Evolutionary conservation across 2,329 filamentous ascomycete genomes (phyloP).

Genomic region (Hypoxylon sp.): DNA sequence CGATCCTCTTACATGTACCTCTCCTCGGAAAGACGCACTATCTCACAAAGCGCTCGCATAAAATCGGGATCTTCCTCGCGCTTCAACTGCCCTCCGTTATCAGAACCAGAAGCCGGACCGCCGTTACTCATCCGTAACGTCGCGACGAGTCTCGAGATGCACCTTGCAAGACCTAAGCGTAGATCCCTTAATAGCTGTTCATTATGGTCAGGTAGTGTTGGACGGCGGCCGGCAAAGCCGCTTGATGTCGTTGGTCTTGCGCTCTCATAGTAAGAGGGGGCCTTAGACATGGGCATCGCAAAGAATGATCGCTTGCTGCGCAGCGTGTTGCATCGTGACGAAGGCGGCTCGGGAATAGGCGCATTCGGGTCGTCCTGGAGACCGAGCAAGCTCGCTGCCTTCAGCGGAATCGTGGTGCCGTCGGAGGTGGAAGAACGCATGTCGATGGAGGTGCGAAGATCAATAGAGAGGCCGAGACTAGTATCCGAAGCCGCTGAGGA

Average conservation of each 20-base stretch:
- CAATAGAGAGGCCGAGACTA: slow-evolving; percentile 34
- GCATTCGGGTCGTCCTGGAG: slow-evolving; percentile 54
- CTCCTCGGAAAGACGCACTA: slow-evolving; percentile 61
- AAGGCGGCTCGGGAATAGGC: slow-evolving; percentile 40
- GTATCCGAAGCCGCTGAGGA: slow-evolving; percentile 26
- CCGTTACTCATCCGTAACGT: slow-evolving; percentile 58
- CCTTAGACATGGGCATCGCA: slow-evolving; percentile 21
- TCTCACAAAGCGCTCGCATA: slow-evolving; percentile 59
- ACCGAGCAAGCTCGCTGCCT: slow-evolving; percentile 67
- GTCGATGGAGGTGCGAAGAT: slow-evolving; percentile 37
- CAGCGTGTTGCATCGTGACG: slow-evolving; percentile 37
- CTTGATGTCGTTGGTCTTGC: slow-evolving; percentile 43
- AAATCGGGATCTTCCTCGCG: slow-evolving; percentile 56
- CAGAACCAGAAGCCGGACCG: neutral
- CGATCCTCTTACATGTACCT: slow-evolving; percentile 37
- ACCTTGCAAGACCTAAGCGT: slow-evolving; percentile 65
- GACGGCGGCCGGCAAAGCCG: slow-evolving; percentile 19
- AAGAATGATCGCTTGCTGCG: slow-evolving; percentile 45
- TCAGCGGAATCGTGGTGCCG: slow-evolving; percentile 53
- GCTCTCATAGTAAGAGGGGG: slow-evolving; percentile 27
- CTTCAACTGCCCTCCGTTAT: slow-evolving; percentile 35
- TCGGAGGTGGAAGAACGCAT: slow-evolving; percentile 44
- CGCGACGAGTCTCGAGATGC: slow-evolving; percentile 65
- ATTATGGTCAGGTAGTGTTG: slow-evolving; percentile 33
- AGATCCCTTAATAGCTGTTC: slow-evolving; percentile 56